phyloP scores from a whole-genome alignment of 2,329 filamentous ascomycete species.

The Penicillium sp. region DNA sequence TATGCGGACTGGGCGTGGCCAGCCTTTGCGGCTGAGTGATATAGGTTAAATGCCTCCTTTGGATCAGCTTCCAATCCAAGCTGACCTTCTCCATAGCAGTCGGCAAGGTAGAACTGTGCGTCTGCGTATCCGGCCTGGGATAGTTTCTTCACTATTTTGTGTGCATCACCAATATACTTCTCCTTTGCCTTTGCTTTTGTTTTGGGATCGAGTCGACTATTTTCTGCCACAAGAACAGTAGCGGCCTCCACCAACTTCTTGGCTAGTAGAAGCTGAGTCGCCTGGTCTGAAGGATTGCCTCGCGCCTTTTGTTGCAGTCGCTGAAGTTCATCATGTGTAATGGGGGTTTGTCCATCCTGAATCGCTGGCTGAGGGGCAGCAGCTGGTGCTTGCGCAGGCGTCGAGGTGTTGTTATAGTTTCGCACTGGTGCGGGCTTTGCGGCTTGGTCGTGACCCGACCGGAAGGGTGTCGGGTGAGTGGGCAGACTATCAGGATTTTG shows the following conservation, averaged over 20 bases:
- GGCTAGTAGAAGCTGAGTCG: constrained; percentile 69
- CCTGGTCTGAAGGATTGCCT: constrained; percentile 69
- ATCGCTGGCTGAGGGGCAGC: constrained; percentile 15
- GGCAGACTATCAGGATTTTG: constrained; percentile 57
- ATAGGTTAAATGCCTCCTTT: constrained; percentile 90
- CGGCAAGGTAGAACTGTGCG: constrained; percentile 91
- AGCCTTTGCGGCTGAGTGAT: constrained; percentile 88
- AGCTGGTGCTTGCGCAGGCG: constrained; percentile 33
- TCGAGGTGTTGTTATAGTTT: constrained; percentile 49
- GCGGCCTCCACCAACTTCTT: constrained; percentile 86
- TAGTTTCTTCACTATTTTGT: constrained; percentile 90
- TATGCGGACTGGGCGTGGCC: constrained; percentile 87
- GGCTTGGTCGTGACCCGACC: constrained; percentile 50
- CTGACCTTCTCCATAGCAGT: constrained; percentile 78
- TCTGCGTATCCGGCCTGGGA: constrained; percentile 70
- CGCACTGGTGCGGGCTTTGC: constrained; percentile 53
- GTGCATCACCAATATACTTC: constrained; percentile 78
- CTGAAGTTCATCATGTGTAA: constrained; percentile 78
- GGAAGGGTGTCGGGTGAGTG: constrained; percentile 55
- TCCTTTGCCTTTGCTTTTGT: constrained; percentile 68
- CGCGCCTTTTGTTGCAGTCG: constrained; percentile 68
- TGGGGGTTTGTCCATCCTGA: constrained; percentile 46
- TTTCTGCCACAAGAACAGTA: constrained; percentile 73
- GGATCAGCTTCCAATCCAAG: constrained; percentile 78
- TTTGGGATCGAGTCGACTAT: constrained; percentile 67